phyloP scores from a whole-genome alignment of 371 early-diverging fungal species.

The Catenaria anguillulae region DNA sequence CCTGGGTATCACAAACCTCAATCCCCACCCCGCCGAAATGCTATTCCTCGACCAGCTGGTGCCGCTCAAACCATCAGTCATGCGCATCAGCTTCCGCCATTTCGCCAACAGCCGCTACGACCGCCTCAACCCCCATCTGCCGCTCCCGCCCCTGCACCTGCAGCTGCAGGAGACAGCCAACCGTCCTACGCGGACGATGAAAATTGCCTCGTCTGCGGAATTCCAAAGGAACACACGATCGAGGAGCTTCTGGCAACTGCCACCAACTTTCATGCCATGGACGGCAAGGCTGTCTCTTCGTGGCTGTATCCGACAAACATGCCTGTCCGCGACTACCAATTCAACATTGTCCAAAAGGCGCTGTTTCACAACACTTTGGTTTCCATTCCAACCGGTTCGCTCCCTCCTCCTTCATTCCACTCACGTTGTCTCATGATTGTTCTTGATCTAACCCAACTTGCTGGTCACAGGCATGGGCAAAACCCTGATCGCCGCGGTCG shows the following conservation, averaged over 20 bases:
- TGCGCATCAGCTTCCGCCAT: no score
- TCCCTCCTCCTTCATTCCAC: no score
- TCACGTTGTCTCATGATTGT: no score
- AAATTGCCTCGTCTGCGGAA: not conserved
- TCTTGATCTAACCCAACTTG: no score
- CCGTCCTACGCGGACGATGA: not conserved
- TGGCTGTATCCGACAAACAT: slow-evolving; percentile 75
- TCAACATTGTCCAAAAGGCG: slow-evolving; percentile 61
- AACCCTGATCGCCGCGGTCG: slow-evolving; percentile 90
- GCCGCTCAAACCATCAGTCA: no score
- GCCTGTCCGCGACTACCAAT: slow-evolving; percentile 71
- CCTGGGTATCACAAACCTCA: no score
- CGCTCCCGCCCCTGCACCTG: no score
- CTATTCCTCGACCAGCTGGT: no score
- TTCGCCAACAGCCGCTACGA: no score
- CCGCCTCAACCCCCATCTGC: no score
- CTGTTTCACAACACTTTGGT: slow-evolving; percentile 76
- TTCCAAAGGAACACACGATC: not conserved
- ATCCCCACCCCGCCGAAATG: no score
- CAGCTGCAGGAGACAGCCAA: no score
- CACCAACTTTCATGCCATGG: slow-evolving; percentile 25
- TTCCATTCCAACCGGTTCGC: slow-evolving; percentile 53
- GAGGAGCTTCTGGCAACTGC: not conserved
- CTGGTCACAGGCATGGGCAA: slow-evolving; percentile 55
- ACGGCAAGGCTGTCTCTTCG: slow-evolving; percentile 35